Conservation (phyloP, 2,329 filamentous ascomycete species). For the Fusarium clavum region DNA sequence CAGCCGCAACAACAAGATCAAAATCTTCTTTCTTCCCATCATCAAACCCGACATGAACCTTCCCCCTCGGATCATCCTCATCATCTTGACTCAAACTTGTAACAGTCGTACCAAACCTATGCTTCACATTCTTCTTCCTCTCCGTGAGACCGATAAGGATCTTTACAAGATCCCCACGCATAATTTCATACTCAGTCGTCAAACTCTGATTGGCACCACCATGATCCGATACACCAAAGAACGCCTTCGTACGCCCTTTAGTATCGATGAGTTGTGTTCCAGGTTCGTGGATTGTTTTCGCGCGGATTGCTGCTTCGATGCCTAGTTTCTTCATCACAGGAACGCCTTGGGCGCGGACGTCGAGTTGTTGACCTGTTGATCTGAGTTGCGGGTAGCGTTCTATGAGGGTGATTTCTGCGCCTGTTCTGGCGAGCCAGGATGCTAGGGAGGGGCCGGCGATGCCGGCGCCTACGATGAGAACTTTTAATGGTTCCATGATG, state of each 20-base stretch:
- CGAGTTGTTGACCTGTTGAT: conserved; percentile 16
- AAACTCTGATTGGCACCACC: background rate
- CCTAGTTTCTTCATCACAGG: conserved; percentile 27
- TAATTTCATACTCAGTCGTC: conserved; percentile 10
- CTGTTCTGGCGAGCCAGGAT: conserved; percentile 28
- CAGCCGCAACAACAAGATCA: conserved; percentile 20
- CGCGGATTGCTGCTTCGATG: conserved; percentile 16
- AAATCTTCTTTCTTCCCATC: conserved; percentile 6
- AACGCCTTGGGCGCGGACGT: conserved; percentile 12
- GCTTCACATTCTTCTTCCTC: conserved; percentile 6
- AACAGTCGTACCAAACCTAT: conserved; percentile 3
- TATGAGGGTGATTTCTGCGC: conserved; percentile 24
- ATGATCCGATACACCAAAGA: background rate
- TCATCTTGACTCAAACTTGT: conserved; percentile 7
- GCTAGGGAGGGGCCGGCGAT: conserved; percentile 33
- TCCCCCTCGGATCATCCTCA: conserved; percentile 5
- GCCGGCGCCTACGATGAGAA: conserved; percentile 32
- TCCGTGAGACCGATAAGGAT: conserved; percentile 14
- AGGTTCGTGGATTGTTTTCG: background rate
- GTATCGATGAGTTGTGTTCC: conserved; percentile 8
- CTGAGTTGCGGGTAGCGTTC: conserved; percentile 13
- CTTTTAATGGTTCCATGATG: conserved; percentile 17
- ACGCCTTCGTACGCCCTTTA: background rate
- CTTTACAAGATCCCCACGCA: conserved; percentile 9
- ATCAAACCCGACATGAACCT: conserved; percentile 9